Base-by-base conservation (phyloP, 441 rosid species). In the Gossypium gossypioides region DNA sequence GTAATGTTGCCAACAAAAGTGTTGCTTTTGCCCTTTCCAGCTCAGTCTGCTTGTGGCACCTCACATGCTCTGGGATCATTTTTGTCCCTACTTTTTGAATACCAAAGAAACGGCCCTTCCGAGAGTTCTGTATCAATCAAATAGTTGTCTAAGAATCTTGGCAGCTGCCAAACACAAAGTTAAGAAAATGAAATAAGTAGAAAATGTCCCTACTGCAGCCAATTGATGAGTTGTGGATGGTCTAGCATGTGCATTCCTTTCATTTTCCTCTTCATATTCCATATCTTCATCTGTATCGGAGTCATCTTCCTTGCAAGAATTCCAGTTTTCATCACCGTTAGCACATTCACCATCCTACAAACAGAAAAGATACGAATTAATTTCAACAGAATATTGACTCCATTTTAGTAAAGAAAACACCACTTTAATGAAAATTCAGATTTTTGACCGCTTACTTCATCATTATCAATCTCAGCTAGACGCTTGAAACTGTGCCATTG, bases 401-500 rank as follows among this genome's bases (percentile, higher is more conserved):
- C 68, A 72, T 58, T 59, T 65, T 24, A 52, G 56, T n/a, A 61
- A 4, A 34, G 70, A 8, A 51, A 3, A 22, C 57, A 27, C 34
- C 68, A 27, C 4, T 16, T 0, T 21, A 16, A 19, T 34, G 50
- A 68, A 9, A 44, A 44, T 48, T 72, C 42, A 63, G n/a, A 34
- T 32, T 48, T 72, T 29, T 56, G 69, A 70, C 22, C 50, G 68
- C 78, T 29, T 74, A 87, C 86, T 76, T 83, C 85, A 55, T 72
- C 83, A 32, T 82, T 60, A 78, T 86, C 87, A n/a, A 87, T 75
- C 21, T 91, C 98, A 78, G 91, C 92, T 62, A 89, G 76, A 71
- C 96, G 90, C 85, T 95, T 92, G 81, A 91, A 95, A 77, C 86
- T 86, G 78, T 91, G 93, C 98, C 99, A 88, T 25, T 81, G 91